These are phyloP conservation scores for Stipa capillata DNA, from an alignment of 176 grass and related monocot genomes.

Conservation along the genomic window DNA sequence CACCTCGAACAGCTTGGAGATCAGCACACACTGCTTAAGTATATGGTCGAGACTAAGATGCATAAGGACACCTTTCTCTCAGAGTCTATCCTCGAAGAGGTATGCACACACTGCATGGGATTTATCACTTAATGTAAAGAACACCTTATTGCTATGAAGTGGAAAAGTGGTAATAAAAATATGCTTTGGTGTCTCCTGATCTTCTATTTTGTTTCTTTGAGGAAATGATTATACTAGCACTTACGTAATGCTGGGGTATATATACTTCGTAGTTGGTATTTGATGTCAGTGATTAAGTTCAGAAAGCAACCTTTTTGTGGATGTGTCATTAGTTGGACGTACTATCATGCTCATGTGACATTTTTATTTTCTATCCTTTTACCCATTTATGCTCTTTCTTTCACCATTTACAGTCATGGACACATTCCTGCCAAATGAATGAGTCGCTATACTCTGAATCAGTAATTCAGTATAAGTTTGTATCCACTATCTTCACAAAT, in stretches of 20 bases:
- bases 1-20: slow-evolving; percentile 79
- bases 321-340: background rate
- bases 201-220: background rate
- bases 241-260: background rate
- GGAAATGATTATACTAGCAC: background rate
- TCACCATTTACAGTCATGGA: background rate
- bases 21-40: slow-evolving; percentile 83
- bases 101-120: slow-evolving; percentile 9
- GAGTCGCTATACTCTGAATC: background rate
- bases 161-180: background rate
- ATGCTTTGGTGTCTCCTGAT: background rate
- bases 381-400: background rate
- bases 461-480: background rate
- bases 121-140: background rate
- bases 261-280: background rate
- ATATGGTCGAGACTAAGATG: slow-evolving; percentile 96
- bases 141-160: background rate
- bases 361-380: background rate
- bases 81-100: slow-evolving; percentile 94
- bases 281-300: background rate
- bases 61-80: slow-evolving; percentile 93
- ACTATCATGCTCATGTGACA: background rate
- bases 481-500: background rate
- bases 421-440: background rate
- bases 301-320: background rate